Evolutionary conservation across 495 filamentous ascomycete genomes (phyloP).

Genomic region (Clohesyomyces aquaticus): DNA sequence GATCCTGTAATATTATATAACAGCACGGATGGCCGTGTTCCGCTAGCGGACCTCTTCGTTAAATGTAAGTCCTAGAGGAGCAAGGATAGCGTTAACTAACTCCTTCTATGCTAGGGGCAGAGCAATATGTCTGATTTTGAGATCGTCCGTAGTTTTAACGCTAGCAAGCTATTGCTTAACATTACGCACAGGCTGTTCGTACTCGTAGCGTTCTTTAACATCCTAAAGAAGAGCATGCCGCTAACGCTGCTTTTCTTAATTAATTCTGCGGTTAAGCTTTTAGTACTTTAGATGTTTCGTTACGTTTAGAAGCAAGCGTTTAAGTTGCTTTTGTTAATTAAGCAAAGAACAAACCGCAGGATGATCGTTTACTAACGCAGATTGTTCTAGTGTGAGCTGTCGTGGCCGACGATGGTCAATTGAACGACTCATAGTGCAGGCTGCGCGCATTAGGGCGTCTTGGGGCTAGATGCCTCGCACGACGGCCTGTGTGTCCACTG

Average conservation of each 20-base stretch:
- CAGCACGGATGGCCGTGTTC: no score
- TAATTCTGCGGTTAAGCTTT: constrained; percentile 22
- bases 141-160: constrained; percentile 16
- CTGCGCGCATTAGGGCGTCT: constrained; percentile 45
- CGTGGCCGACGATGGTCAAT: constrained; percentile 46
- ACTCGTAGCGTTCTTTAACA: constrained; percentile 41
- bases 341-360: constrained; percentile 27
- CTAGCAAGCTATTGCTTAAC: constrained; percentile 43
- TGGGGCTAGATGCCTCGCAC: constrained; percentile 42
- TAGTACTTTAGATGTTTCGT: constrained; percentile 23
- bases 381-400: constrained; percentile 40
- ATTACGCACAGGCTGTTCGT: constrained; percentile 43
- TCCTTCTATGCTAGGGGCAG: constrained; percentile 26
- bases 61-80: constrained; percentile 18
- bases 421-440: constrained; percentile 46
- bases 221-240: constrained; percentile 34
- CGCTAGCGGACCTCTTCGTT: constrained; percentile 27
- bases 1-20: constrained; percentile 25
- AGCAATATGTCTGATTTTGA: constrained; percentile 11
- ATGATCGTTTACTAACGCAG: constrained; percentile 28
- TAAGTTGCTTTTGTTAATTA: constrained; percentile 22
- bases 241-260: constrained; percentile 40
- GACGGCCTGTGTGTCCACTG: constrained; percentile 47
- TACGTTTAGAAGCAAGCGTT: constrained; percentile 19
- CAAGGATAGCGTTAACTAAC: constrained; percentile 33